Conservation (phyloP, 2,329 filamentous ascomycete species). For the Botrytis porri region DNA sequence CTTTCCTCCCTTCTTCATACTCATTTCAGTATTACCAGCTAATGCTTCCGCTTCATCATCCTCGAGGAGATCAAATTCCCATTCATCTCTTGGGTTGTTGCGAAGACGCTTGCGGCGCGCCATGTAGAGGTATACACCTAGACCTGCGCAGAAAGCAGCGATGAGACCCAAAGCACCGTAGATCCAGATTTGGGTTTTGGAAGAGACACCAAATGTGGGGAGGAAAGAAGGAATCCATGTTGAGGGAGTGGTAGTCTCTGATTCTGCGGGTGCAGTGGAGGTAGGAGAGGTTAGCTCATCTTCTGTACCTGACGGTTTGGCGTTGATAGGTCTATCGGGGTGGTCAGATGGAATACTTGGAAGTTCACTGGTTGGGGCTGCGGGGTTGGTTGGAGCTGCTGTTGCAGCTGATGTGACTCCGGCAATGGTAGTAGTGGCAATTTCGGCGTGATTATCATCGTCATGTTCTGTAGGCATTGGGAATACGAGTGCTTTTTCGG, state of each 20-base stretch:
- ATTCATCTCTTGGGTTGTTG: constrained; percentile 74
- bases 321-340: constrained; percentile 58
- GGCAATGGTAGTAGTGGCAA: constrained; percentile 62
- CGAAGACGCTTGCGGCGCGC: constrained; percentile 73
- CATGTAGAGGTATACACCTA: constrained; percentile 79
- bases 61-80: constrained; percentile 91
- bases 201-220: constrained; percentile 85
- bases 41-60: constrained; percentile 68
- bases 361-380: constrained; percentile 22
- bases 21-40: constrained; percentile 43
- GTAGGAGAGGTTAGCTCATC: constrained; percentile 25
- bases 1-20: constrained; percentile 49
- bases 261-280: constrained; percentile 32
- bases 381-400: constrained; percentile 45
- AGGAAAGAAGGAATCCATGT: constrained; percentile 78
- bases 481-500: constrained; percentile 66
- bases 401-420: constrained; percentile 43
- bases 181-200: constrained; percentile 89
- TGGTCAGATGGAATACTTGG: constrained; percentile 57
- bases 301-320: constrained; percentile 34
- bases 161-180: constrained; percentile 85
- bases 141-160: constrained; percentile 72
- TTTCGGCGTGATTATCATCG: constrained; percentile 73
- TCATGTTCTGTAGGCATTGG: constrained; percentile 82
- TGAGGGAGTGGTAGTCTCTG: constrained; percentile 36